phyloP scores from a whole-genome alignment of 306 rosid genomes.

The Sicyos baderoa region DNA sequence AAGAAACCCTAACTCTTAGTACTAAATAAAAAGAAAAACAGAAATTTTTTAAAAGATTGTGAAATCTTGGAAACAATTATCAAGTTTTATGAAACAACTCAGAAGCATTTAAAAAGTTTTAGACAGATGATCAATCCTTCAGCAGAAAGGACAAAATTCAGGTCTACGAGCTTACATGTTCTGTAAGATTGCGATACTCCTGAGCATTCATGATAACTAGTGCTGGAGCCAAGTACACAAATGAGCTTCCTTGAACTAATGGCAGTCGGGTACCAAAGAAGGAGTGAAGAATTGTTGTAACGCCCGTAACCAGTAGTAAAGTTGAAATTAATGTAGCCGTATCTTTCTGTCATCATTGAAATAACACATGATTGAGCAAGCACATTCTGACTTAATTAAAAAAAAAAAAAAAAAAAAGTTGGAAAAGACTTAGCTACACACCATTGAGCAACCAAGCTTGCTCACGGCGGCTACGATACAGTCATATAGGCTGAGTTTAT shows the following conservation, averaged over 20 bases:
- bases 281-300: constrained; percentile 70
- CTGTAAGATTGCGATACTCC: constrained; percentile 69
- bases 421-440: constrained; percentile 5
- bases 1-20: background rate
- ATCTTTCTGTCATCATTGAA: constrained; percentile 54
- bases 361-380: constrained; percentile 15
- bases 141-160: constrained; percentile 5
- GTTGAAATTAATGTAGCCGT: constrained; percentile 82
- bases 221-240: constrained; percentile 86
- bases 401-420: too few relatives aligned
- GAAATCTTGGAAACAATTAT: background rate
- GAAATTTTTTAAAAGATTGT: background rate
- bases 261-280: constrained; percentile 88
- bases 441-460: constrained; percentile 12
- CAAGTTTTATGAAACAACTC: background rate
- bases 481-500: background rate
- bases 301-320: constrained; percentile 77
- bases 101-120: background rate
- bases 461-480: background rate
- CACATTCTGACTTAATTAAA: background rate
- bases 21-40: background rate
- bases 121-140: background rate
- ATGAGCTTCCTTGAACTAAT: constrained; percentile 95
- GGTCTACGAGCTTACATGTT: constrained; percentile 53
- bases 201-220: constrained; percentile 67